Conservation (phyloP, 2,329 filamentous ascomycete genomes). For the Tolypocladium endophyticum region DNA sequence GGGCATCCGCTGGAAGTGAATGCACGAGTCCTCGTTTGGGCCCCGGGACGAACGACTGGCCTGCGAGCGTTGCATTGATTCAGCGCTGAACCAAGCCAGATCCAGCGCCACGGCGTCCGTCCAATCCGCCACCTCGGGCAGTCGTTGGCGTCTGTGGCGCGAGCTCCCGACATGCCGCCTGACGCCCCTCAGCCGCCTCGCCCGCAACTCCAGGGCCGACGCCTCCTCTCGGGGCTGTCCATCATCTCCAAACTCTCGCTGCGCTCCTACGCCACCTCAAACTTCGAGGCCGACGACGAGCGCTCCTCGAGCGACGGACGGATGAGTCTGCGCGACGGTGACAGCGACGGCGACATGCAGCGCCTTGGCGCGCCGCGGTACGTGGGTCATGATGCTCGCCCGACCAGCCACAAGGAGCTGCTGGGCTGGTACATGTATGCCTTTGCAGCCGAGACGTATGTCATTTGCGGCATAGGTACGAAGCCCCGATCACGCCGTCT, state of each 20-base stretch:
- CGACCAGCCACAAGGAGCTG: conserved; percentile 80
- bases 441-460: conserved; percentile 93
- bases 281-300: conserved; percentile 62
- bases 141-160: not conserved
- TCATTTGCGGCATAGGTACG: conserved; percentile 69
- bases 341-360: conserved; percentile 11
- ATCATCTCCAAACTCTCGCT: conserved; percentile 44
- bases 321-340: conserved; percentile 27
- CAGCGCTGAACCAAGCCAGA: not conserved
- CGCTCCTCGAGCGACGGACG: conserved; percentile 30
- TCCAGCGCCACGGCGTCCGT: not conserved
- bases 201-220: conserved; percentile 27
- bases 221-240: conserved; percentile 39
- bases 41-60: not conserved
- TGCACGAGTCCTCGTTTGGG: not conserved
- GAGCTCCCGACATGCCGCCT: conserved; percentile 2
- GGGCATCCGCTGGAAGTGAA: not conserved
- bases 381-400: conserved; percentile 74
- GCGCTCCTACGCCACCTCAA: conserved; percentile 46
- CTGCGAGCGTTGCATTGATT: not conserved
- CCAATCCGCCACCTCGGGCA: not conserved
- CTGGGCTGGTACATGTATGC: conserved; percentile 93
- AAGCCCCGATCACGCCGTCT: not conserved
- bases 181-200: conserved; percentile 16
- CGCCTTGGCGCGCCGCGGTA: conserved; percentile 43